Evolutionary conservation across 208 protist genomes (phyloP).

Genomic region (Sergeia podlipaevii): DNA sequence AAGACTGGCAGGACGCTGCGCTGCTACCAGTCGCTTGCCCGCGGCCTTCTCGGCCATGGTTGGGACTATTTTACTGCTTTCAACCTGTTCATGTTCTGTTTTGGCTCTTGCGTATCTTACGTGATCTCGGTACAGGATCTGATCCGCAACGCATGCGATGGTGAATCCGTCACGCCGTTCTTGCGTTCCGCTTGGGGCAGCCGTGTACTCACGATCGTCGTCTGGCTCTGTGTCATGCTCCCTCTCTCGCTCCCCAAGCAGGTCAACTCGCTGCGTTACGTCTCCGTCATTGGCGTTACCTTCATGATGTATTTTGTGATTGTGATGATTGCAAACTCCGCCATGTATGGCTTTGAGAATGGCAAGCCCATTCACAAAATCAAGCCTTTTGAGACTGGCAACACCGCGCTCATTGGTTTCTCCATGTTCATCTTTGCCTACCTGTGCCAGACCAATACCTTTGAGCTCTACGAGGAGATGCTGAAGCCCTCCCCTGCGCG

Average conservation of each 20-base stretch:
- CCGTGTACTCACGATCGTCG: slow-evolving; percentile 43
- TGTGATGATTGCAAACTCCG: slow-evolving; percentile 66
- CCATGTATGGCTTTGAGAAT: slow-evolving; percentile 42
- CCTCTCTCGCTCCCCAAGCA: slow-evolving; percentile 72
- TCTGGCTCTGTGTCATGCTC: slow-evolving; percentile 75
- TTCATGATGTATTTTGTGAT: slow-evolving; percentile 79
- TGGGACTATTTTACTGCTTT: slow-evolving; percentile 74
- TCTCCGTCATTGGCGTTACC: slow-evolving; percentile 62
- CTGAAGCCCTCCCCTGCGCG: slow-evolving; percentile 27
- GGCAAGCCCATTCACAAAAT: slow-evolving; percentile 51
- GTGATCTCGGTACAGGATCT: slow-evolving; percentile 76
- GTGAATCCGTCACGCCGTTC: slow-evolving; percentile 35
- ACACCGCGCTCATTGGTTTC: slow-evolving; percentile 59
- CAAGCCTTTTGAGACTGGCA: slow-evolving; percentile 56
- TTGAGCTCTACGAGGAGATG: slow-evolving; percentile 70
- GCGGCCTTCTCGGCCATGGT: slow-evolving; percentile 58
- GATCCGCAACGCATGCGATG: slow-evolving; percentile 36
- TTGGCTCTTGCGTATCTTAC: slow-evolving; percentile 78
- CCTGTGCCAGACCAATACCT: slow-evolving; percentile 74
- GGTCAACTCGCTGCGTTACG: slow-evolving; percentile 85
- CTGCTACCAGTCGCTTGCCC: slow-evolving; percentile 65
- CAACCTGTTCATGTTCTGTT: slow-evolving; percentile 84
- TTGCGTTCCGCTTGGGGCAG: slow-evolving; percentile 40
- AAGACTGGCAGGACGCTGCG: slow-evolving; percentile 39
- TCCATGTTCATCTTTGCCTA: slow-evolving; percentile 84